Conservation (phyloP, 2,329 filamentous ascomycete species). For the Epichloe aotearoae region DNA sequence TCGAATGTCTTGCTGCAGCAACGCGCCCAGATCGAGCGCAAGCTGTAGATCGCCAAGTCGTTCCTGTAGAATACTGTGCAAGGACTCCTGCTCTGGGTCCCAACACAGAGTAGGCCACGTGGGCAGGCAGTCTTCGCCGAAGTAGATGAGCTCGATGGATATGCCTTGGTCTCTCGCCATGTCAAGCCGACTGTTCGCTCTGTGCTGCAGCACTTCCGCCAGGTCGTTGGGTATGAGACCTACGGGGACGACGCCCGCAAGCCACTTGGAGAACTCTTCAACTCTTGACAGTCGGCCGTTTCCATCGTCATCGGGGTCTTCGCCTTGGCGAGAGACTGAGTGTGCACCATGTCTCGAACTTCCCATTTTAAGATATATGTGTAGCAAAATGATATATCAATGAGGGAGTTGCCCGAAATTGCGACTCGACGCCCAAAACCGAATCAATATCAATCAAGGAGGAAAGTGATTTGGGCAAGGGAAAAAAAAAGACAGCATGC, state of each 20-base stretch:
- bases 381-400: too few relatives aligned
- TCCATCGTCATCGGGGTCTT: not conserved
- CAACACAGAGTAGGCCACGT: conserved; percentile 14
- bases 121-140: conserved; percentile 18
- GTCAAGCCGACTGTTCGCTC: conserved; percentile 12
- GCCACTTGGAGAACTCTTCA: conserved; percentile 6
- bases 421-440: not conserved
- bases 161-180: conserved; percentile 10
- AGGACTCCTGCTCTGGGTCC: conserved; percentile 12
- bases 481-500: not conserved
- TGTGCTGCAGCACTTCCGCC: conserved; percentile 10
- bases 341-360: not conserved
- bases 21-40: conserved; percentile 8
- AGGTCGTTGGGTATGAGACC: conserved; percentile 12
- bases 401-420: not conserved
- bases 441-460: not conserved
- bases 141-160: conserved; percentile 9
- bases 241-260: conserved; percentile 9
- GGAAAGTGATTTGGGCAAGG: too few relatives aligned
- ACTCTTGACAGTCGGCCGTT: not conserved
- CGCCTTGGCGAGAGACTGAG: not conserved
- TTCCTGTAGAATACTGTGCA: conserved; percentile 15
- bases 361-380: not conserved
- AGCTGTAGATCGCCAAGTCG: conserved; percentile 10
- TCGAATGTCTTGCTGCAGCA: conserved; percentile 12